A percentile compares a stretch with the other conserved stretches of the same genome.
Conservation (phyloP, 768 basidiomycete genomes). For the Tricholoma sp. region DNA sequence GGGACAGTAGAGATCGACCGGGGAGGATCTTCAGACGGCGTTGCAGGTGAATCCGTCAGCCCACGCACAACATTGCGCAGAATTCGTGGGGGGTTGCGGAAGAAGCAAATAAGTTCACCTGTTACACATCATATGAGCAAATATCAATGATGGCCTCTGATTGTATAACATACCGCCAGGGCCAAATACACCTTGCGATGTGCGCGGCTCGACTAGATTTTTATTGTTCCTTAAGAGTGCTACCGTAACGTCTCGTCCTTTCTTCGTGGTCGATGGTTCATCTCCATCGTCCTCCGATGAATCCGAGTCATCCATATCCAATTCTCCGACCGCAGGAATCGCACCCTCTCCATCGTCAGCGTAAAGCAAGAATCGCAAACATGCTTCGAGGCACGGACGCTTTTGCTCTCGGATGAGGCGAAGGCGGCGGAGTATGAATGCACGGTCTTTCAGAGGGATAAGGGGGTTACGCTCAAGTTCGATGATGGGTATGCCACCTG, state of each 20-base stretch:
- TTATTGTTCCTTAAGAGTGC: slow-evolving; percentile 60
- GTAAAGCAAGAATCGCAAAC: slow-evolving; percentile 77
- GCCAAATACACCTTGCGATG: slow-evolving; percentile 85
- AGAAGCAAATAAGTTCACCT: slow-evolving; percentile 90
- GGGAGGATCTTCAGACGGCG: slow-evolving; percentile 20
- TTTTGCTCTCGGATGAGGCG: slow-evolving; percentile 64
- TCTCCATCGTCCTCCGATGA: slow-evolving; percentile 58
- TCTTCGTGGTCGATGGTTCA: slow-evolving; percentile 23
- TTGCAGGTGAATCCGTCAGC: slow-evolving; percentile 40
- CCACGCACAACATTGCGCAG: slow-evolving; percentile 55
- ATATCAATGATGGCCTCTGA: not conserved
- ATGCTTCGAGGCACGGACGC: slow-evolving; percentile 83
- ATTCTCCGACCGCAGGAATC: slow-evolving; percentile 20
- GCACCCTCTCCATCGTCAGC: slow-evolving; percentile 59
- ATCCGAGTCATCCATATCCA: slow-evolving; percentile 49
- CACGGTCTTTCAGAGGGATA: slow-evolving; percentile 72
- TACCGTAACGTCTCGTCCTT: slow-evolving; percentile 45
- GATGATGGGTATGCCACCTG: slow-evolving; percentile 64
- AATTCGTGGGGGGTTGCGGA: slow-evolving; percentile 68
- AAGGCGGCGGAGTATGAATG: slow-evolving; percentile 74
- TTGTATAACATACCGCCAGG: slow-evolving; percentile 65
- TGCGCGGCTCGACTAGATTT: slow-evolving; percentile 79
- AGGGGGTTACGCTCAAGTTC: slow-evolving; percentile 82
- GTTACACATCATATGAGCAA: slow-evolving; percentile 5
- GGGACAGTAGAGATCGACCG: not conserved